A percentile compares a stretch with the other conserved stretches of the same genome.
phyloP scores from a whole-genome alignment of 179 eudicot genomes.

The Beta lomatogona region DNA sequence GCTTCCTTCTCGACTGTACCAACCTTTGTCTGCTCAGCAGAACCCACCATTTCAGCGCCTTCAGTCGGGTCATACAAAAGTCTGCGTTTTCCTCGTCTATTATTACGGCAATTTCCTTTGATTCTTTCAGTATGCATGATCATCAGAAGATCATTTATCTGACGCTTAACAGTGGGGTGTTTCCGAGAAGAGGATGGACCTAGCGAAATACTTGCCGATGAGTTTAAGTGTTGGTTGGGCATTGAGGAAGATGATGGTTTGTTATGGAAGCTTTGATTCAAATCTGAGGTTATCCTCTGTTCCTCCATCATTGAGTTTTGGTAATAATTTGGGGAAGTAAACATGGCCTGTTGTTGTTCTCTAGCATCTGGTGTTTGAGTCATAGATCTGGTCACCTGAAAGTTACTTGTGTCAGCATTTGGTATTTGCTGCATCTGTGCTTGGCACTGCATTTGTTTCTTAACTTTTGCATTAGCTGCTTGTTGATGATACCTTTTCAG shows the following conservation, averaged over 20 bases:
- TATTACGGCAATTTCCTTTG: background rate
- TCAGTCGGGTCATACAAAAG: slow-evolving; percentile 2
- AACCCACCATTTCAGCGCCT: background rate
- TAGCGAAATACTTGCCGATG: background rate
- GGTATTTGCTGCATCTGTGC: slow-evolving; percentile 44
- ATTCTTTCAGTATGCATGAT: slow-evolving; percentile 1
- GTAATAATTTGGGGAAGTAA: background rate
- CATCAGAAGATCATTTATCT: slow-evolving; percentile 20
- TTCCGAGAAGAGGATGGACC: slow-evolving; percentile 15
- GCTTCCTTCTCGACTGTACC: background rate
- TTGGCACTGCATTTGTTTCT: slow-evolving; percentile 27
- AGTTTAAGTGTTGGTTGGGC: background rate
- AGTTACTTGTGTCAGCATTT: slow-evolving; percentile 19
- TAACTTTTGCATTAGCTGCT: slow-evolving; percentile 12
- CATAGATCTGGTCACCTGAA: slow-evolving; percentile 35
- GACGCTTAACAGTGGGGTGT: background rate
- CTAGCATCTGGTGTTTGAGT: slow-evolving; percentile 36
- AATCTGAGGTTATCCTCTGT: background rate
- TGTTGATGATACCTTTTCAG: slow-evolving; percentile 26
- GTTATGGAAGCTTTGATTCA: background rate
- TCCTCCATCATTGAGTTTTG: slow-evolving; percentile 1
- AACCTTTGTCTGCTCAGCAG: background rate
- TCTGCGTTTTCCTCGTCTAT: background rate
- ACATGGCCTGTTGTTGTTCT: background rate
- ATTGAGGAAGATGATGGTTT: background rate